phyloP scores from a whole-genome alignment of 2,329 filamentous ascomycete species.

The Ascocoryne sarcoides region DNA sequence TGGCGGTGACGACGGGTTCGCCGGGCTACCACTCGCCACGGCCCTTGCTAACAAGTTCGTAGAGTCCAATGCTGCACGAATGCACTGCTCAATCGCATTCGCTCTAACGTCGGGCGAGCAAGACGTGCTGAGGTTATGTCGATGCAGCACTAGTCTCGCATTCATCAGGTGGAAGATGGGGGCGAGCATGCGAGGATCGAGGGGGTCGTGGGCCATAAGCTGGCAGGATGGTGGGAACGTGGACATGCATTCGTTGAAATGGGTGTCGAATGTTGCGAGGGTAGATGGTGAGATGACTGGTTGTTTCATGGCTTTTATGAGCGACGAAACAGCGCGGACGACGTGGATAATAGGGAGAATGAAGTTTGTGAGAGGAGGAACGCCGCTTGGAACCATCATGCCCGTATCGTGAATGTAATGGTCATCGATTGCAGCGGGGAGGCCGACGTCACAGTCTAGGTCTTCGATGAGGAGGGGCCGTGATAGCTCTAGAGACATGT shows the following conservation, averaged over 20 bases:
- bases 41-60: slow-evolving; percentile 64
- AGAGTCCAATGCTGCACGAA: slow-evolving; percentile 67
- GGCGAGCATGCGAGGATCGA: slow-evolving; percentile 67
- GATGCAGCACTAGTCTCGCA: slow-evolving; percentile 74
- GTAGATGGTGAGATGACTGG: slow-evolving; percentile 56
- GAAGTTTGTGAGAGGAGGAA: slow-evolving; percentile 54
- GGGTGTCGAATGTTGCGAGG: slow-evolving; percentile 69
- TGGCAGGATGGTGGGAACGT: slow-evolving; percentile 71
- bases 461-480: slow-evolving; percentile 79
- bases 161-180: slow-evolving; percentile 74
- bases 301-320: slow-evolving; percentile 63
- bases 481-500: slow-evolving; percentile 71
- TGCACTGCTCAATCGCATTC: slow-evolving; percentile 70
- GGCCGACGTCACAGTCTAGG: slow-evolving; percentile 73
- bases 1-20: slow-evolving; percentile 26
- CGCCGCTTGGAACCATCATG: slow-evolving; percentile 42
- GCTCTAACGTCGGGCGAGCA: slow-evolving; percentile 58
- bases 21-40: slow-evolving; percentile 36
- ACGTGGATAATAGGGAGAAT: slow-evolving; percentile 75
- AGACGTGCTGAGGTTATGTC: slow-evolving; percentile 74
- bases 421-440: slow-evolving; percentile 76
- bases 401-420: slow-evolving; percentile 58
- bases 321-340: slow-evolving; percentile 64
- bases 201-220: slow-evolving; percentile 51
- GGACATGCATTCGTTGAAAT: slow-evolving; percentile 67